phyloP scores from a whole-genome alignment of 164 flowering plant species.

The Protea cynaroides region DNA sequence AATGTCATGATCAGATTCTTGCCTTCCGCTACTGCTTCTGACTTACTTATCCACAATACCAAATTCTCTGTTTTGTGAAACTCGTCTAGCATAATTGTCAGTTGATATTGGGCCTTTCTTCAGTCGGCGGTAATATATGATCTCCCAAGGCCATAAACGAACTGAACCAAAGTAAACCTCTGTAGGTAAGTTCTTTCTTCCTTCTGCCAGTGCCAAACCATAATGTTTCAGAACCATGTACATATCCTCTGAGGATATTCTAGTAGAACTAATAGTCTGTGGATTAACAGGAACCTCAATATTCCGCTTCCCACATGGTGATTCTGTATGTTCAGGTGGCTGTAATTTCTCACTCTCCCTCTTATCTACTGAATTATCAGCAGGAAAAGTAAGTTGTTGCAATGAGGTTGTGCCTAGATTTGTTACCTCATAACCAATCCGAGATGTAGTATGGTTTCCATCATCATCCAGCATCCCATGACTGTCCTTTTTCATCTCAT shows the following conservation, averaged over 20 bases:
- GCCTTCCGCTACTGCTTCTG: conserved; percentile 63
- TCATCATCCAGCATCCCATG: conserved; percentile 4
- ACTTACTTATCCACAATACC: conserved; percentile 48
- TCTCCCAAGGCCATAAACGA: conserved; percentile 58
- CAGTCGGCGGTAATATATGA: conserved; percentile 43
- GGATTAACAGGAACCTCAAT: conserved; percentile 13
- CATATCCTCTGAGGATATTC: conserved; percentile 37
- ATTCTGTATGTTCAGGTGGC: conserved; percentile 11
- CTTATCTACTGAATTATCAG: conserved; percentile 13
- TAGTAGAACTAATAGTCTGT: conserved; percentile 11
- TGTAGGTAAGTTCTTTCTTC: conserved; percentile 22
- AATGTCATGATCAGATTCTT: conserved; percentile 21
- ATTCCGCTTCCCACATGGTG: conserved; percentile 4
- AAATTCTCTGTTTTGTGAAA: conserved; percentile 47
- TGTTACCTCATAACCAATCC: conserved; percentile 7
- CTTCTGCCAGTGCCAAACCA: conserved; percentile 30
- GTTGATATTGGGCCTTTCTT: conserved; percentile 45
- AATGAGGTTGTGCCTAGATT: conserved; percentile 1
- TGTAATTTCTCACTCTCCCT: conserved; percentile 8
- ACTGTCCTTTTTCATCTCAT: conserved; percentile 9
- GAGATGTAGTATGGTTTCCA: not conserved
- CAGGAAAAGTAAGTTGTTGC: conserved; percentile 6
- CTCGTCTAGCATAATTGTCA: conserved; percentile 48
- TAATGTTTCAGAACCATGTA: conserved; percentile 39
- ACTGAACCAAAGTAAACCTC: conserved; percentile 46